Conservation (phyloP, 2,329 filamentous ascomycete genomes). For the Aspergillus glaucus region DNA sequence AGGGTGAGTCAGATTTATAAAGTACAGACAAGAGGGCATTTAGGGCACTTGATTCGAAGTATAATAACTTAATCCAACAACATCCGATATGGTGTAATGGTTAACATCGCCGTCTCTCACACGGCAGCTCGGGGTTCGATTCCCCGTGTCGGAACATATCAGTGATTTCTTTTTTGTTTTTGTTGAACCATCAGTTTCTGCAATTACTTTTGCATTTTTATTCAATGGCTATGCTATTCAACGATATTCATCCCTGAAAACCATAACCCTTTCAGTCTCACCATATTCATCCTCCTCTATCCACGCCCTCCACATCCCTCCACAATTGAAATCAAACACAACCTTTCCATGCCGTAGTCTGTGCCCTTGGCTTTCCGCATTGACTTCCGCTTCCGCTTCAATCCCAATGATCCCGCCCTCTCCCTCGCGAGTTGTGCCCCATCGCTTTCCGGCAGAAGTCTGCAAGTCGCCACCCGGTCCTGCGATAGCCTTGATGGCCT, state of each 20-base stretch:
- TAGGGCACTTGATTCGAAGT: too few species aligned
- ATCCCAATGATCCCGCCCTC: constrained; percentile 79
- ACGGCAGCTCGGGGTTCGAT: constrained; percentile 6
- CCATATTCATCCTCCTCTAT: constrained; percentile 37
- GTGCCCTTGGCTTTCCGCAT: constrained; percentile 38
- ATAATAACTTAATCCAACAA: too few species aligned
- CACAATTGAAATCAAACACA: constrained; percentile 75
- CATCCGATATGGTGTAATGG: constrained; percentile 6
- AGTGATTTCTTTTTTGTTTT: not conserved
- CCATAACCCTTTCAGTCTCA: constrained; percentile 37
- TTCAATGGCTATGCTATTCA: not conserved
- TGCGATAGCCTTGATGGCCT: constrained; percentile 59
- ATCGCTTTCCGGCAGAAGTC: constrained; percentile 65
- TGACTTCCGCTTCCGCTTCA: constrained; percentile 49
- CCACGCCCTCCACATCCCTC: constrained; percentile 81
- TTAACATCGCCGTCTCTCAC: constrained; percentile 7
- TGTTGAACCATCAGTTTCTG: not conserved
- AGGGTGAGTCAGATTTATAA: too few species aligned
- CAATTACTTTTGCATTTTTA: not conserved
- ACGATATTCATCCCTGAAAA: constrained; percentile 37
- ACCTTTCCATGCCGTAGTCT: constrained; percentile 43
- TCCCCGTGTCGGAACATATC: constrained; percentile 1
- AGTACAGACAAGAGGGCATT: too few species aligned
- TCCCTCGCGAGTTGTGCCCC: constrained; percentile 69
- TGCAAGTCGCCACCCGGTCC: constrained; percentile 69